These are phyloP conservation scores for Claviceps fusiformis DNA, from an alignment of 2,329 filamentous ascomycete genomes.

Conservation along the genomic window DNA sequence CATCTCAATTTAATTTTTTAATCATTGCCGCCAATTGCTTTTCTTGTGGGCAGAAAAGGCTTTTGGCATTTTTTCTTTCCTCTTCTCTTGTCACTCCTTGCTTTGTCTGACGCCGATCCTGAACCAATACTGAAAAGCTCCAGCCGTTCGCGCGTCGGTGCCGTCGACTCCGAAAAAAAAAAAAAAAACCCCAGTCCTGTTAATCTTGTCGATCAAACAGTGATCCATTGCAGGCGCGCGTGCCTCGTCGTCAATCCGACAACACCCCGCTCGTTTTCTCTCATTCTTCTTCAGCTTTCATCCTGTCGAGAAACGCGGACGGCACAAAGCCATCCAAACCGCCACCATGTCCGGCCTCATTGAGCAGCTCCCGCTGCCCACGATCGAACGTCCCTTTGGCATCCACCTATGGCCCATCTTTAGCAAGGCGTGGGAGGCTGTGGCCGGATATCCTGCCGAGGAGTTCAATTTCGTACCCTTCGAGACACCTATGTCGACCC, in stretches of 20 bases:
- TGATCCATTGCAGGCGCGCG: background rate
- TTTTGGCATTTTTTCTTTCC: constrained; percentile 9
- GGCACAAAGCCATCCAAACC: constrained; percentile 6
- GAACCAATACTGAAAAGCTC: background rate
- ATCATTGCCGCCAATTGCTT: background rate
- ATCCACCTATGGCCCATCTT: constrained; percentile 89
- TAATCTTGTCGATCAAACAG: constrained; percentile 1
- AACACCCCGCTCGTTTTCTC: background rate
- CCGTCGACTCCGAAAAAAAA: background rate
- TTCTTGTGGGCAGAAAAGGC: background rate
- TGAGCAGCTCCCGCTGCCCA: constrained; percentile 53
- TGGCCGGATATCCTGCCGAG: constrained; percentile 69
- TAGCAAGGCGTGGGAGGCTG: constrained; percentile 65
- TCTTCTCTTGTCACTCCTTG: constrained; percentile 24
- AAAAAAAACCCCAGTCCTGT: constrained; percentile 3
- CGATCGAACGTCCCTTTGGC: constrained; percentile 85
- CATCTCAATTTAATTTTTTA: constrained; percentile 6
- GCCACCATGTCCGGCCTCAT: constrained; percentile 30
- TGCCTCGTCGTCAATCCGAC: background rate
- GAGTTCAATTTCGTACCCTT: constrained; percentile 76
- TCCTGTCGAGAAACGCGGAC: background rate
- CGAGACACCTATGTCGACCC: constrained; percentile 77
- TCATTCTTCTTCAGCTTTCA: background rate
- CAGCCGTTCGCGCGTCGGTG: background rate
- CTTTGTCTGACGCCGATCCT: constrained; percentile 6